Conservation (phyloP, 1,139 yeast species). For the Saccharomycopsis hybrid region DNA sequence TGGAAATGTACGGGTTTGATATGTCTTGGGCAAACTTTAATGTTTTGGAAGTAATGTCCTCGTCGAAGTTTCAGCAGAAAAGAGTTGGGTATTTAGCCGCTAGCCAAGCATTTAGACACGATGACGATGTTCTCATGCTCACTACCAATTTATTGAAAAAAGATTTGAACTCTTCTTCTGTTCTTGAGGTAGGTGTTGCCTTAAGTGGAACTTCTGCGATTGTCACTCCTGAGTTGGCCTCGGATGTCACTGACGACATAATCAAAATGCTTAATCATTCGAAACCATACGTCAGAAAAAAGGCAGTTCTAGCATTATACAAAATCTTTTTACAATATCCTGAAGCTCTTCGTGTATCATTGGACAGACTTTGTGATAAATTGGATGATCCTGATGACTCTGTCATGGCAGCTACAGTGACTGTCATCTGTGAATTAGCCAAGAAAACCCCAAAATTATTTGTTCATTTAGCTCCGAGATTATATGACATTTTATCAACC, state of each 20-base stretch:
- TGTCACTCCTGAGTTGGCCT: conserved; percentile 84
- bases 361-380: conserved; percentile 67
- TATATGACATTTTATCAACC: conserved; percentile 69
- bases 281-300: conserved; percentile 85
- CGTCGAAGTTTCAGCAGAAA: conserved; percentile 83
- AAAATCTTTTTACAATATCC: conserved; percentile 89
- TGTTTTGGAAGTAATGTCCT: conserved; percentile 91
- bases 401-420: conserved; percentile 90
- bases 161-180: conserved; percentile 58
- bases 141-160: conserved; percentile 90
- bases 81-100: conserved; percentile 97
- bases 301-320: conserved; percentile 86
- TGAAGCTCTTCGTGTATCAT: conserved; percentile 71
- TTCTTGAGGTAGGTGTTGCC: conserved; percentile 68
- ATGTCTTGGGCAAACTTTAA: conserved; percentile 98
- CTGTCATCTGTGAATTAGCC: conserved; percentile 89
- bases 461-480: conserved; percentile 72
- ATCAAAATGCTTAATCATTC: conserved; percentile 81
- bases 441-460: conserved; percentile 76
- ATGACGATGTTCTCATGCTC: conserved; percentile 77
- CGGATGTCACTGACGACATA: conserved; percentile 84
- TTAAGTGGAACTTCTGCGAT: conserved; percentile 88
- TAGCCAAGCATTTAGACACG: conserved; percentile 80
- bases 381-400: conserved; percentile 71
- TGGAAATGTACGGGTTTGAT: conserved; percentile 97